Percentiles rank a stretch among this genome's conserved stretches.
Conservation (phyloP, 179 eudicot genomes). For the Spinacia oleracea region DNA sequence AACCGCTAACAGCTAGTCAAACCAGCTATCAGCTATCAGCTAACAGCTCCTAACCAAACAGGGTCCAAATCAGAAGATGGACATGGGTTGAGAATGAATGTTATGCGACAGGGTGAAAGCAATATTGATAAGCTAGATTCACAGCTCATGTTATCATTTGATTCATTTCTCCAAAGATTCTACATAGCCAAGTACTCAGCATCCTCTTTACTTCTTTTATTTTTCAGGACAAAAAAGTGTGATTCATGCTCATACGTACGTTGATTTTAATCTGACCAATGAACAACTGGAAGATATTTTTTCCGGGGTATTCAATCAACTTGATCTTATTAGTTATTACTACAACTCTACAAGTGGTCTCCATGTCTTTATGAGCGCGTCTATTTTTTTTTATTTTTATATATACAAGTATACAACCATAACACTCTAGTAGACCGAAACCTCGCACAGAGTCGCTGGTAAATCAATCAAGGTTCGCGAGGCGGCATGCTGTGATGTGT, state of each 20-base stretch:
- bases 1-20: too few species aligned
- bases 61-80: too few species aligned
- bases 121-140: background rate
- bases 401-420: too few species aligned
- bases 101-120: background rate
- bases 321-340: too few species aligned
- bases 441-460: too few species aligned
- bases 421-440: too few species aligned
- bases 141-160: background rate
- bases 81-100: background rate
- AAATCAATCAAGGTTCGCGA: too few species aligned
- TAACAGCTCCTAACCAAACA: too few species aligned
- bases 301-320: background rate
- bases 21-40: too few species aligned
- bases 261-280: background rate
- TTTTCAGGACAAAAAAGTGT: background rate
- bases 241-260: background rate
- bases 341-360: background rate
- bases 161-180: background rate
- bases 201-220: background rate
- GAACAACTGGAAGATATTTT: background rate
- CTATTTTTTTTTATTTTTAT: too few species aligned
- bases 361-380: too few species aligned
- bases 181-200: constrained; percentile 1
- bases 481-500: too few species aligned